Percentiles rank a stretch among this genome's conserved stretches.
These are phyloP conservation scores for Silybum marianum DNA, from an alignment of 129 eudicot genomes.

Conservation along the genomic window DNA sequence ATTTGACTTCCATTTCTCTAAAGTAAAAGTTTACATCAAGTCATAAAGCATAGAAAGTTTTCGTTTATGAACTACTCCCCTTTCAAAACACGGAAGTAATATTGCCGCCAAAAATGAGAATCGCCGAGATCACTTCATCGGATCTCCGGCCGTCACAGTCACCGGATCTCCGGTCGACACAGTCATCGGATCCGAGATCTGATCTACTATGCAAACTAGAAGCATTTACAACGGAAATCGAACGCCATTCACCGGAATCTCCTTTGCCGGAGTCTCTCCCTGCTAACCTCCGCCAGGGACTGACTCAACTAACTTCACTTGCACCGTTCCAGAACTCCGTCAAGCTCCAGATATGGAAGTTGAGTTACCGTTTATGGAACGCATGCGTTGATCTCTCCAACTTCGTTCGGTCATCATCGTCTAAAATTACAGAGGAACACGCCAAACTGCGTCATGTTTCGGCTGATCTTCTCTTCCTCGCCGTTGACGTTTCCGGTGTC, in stretches of 20 bases:
- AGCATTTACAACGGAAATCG: conserved; percentile 50
- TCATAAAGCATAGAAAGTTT: not conserved
- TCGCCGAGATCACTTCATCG: conserved; percentile 83
- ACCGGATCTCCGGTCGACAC: conserved; percentile 54
- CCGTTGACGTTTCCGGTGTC: conserved; percentile 67
- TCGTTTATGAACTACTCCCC: not conserved
- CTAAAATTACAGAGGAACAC: conserved; percentile 51
- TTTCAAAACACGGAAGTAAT: conserved; percentile 14
- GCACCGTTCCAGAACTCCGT: conserved; percentile 66
- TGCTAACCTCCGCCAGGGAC: conserved; percentile 49
- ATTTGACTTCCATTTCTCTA: no score
- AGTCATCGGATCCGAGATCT: conserved; percentile 34
- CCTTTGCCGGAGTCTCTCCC: conserved; percentile 46
- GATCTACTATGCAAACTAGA: conserved; percentile 49
- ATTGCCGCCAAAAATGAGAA: conserved; percentile 74
- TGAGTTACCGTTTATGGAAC: conserved; percentile 93
- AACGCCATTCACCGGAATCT: conserved; percentile 48
- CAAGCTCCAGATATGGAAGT: conserved; percentile 81
- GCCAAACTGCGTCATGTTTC: conserved; percentile 77
- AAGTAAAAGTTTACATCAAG: not conserved
- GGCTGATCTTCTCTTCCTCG: conserved; percentile 66
- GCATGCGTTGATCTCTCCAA: conserved; percentile 84
- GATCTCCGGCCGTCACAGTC: conserved; percentile 46
- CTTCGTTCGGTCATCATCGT: conserved; percentile 40
- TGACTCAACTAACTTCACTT: conserved; percentile 53